Conservation (phyloP, 2,329 filamentous ascomycete genomes). For the Blastomyces emzantsi region DNA sequence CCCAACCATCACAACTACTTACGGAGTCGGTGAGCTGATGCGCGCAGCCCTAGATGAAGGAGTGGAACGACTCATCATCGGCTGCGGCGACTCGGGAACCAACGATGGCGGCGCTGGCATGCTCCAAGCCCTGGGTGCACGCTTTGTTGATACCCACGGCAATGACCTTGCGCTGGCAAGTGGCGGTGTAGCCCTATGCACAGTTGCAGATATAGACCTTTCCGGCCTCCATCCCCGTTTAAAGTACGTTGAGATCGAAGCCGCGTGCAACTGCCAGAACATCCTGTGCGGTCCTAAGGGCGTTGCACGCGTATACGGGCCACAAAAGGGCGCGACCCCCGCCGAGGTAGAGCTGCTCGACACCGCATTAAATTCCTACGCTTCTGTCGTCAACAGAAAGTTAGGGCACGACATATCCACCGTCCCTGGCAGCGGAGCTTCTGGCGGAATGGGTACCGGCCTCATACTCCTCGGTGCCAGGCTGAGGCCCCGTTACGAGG, state of each 20-base stretch:
- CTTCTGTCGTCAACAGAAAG: constrained; percentile 27
- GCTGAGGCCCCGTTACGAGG: constrained; percentile 42
- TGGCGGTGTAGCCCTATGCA: constrained; percentile 35
- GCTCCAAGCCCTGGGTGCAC: constrained; percentile 45
- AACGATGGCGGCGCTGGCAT: constrained; percentile 47
- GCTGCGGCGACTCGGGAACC: constrained; percentile 48
- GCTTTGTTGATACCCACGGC: constrained; percentile 35
- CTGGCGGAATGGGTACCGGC: constrained; percentile 46
- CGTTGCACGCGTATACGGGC: constrained; percentile 44
- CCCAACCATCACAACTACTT: constrained; percentile 43
- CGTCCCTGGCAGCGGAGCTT: constrained; percentile 43
- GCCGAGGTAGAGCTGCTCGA: constrained; percentile 38
- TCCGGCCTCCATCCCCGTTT: constrained; percentile 33
- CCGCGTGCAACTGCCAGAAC: constrained; percentile 46
- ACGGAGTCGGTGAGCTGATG: constrained; percentile 45
- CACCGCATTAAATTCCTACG: constrained; percentile 36
- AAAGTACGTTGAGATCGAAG: constrained; percentile 37
- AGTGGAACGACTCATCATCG: constrained; percentile 40
- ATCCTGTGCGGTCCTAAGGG: constrained; percentile 43
- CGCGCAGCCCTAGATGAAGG: constrained; percentile 40
- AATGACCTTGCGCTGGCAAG: constrained; percentile 30
- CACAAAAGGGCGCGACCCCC: constrained; percentile 43
- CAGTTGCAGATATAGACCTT: constrained; percentile 35
- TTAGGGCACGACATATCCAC: constrained; percentile 32
- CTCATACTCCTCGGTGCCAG: constrained; percentile 41